phyloP scores from a whole-genome alignment of 768 basidiomycete genomes.

The Rhodotorula sphaerocarpa region DNA sequence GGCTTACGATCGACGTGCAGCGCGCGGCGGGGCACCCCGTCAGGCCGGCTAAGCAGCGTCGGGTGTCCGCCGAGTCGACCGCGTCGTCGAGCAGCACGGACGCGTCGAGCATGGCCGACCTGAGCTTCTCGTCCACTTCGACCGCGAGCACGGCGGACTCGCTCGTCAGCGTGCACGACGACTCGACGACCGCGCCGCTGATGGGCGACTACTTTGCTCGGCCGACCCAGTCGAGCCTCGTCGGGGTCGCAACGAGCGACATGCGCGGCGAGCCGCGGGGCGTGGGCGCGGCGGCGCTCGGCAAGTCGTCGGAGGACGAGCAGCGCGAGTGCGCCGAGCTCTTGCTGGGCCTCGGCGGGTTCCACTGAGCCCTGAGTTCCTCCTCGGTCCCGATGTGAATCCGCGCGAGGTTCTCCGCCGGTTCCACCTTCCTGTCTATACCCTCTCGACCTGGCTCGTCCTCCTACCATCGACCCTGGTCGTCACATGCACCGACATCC shows the following conservation, averaged over 20 bases:
- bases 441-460: too few relatives aligned
- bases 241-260: too few relatives aligned
- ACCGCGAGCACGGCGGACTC: slow-evolving; percentile 25
- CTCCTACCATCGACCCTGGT: too few relatives aligned
- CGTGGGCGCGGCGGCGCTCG: background rate
- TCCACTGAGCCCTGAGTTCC: slow-evolving; percentile 20
- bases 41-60: background rate
- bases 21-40: too few relatives aligned
- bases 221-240: background rate
- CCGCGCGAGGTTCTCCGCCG: too few relatives aligned
- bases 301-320: slow-evolving; percentile 14
- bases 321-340: slow-evolving; percentile 31
- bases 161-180: slow-evolving; percentile 14
- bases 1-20: background rate
- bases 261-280: background rate
- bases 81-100: background rate
- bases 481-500: too few relatives aligned
- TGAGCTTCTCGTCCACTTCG: slow-evolving; percentile 23
- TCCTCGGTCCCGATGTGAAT: too few relatives aligned
- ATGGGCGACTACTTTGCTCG: slow-evolving; percentile 12
- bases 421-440: too few relatives aligned
- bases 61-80: background rate
- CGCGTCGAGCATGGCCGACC: slow-evolving; percentile 10
- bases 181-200: background rate
- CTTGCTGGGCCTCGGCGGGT: slow-evolving; percentile 30